Conservation (phyloP, 306 rosid species). For the Dalbergia cochinchinensis region DNA sequence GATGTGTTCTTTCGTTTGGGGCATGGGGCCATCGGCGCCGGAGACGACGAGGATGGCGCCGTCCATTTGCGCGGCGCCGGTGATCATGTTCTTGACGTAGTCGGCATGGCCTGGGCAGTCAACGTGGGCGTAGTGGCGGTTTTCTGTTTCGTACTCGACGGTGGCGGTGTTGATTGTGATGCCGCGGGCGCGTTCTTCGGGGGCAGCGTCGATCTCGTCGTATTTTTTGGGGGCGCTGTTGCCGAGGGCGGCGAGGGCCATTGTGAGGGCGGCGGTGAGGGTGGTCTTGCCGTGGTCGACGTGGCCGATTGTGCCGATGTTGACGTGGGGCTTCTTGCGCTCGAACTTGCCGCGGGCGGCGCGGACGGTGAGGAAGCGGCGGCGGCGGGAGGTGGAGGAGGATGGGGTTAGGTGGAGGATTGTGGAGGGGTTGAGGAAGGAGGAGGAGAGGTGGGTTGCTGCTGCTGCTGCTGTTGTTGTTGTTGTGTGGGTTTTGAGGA, state of each 20-base stretch:
- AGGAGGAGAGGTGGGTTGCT: conserved; percentile 62
- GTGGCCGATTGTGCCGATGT: conserved; percentile 91
- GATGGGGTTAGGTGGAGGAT: conserved; percentile 56
- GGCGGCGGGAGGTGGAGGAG: conserved; percentile 48
- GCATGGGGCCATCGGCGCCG: conserved; percentile 90
- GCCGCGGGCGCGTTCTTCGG: conserved; percentile 89
- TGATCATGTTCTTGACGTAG: conserved; percentile 82
- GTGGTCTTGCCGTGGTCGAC: conserved; percentile 96
- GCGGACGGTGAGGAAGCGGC: conserved; percentile 62
- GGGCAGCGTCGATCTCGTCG: conserved; percentile 93
- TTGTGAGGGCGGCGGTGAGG: conserved; percentile 90
- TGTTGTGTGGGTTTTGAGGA: not conserved
- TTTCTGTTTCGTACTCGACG: conserved; percentile 90
- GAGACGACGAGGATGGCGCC: conserved; percentile 84
- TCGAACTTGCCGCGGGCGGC: conserved; percentile 93
- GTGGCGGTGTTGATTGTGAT: conserved; percentile 95
- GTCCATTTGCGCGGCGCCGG: conserved; percentile 90
- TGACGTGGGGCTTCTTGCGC: conserved; percentile 88
- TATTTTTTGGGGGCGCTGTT: conserved; percentile 75
- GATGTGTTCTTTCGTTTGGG: conserved; percentile 86
- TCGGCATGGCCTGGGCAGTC: conserved; percentile 92
- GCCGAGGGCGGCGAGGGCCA: conserved; percentile 79
- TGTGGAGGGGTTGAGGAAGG: conserved; percentile 70
- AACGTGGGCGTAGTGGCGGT: conserved; percentile 86
- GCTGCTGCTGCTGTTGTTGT: not conserved